These are phyloP conservation scores for Moringa oleifera DNA, from an alignment of 345 rosid genomes.

Conservation along the genomic window DNA sequence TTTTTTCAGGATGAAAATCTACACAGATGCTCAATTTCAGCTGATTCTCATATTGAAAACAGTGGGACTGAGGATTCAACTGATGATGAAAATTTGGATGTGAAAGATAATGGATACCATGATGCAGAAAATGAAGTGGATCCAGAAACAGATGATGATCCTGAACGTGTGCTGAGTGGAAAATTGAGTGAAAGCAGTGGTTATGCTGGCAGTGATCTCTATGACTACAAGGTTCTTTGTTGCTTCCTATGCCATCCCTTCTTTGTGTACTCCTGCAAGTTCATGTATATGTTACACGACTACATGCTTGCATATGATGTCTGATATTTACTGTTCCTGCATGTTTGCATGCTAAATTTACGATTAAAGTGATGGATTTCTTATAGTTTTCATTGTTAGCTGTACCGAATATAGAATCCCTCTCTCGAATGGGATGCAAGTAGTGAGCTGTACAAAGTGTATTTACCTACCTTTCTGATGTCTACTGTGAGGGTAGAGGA, in stretches of 20 bases:
- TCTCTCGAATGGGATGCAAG: background rate
- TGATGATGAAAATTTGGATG: slow-evolving; percentile 75
- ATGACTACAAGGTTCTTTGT: slow-evolving; percentile 77
- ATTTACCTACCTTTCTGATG: background rate
- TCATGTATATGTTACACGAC: background rate
- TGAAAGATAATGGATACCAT: slow-evolving; percentile 68
- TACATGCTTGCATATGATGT: background rate
- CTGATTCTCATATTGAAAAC: slow-evolving; percentile 81
- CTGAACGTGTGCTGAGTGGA: slow-evolving; percentile 70
- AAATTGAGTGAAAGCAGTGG: slow-evolving; percentile 93
- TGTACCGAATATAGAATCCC: background rate
- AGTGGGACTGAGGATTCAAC: slow-evolving; percentile 89
- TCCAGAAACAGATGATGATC: slow-evolving; percentile 75
- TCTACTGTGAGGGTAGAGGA: background rate
- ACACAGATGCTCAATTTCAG: slow-evolving; percentile 90
- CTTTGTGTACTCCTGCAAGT: slow-evolving; percentile 7
- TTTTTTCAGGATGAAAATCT: slow-evolving; percentile 86
- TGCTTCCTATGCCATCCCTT: slow-evolving; percentile 15
- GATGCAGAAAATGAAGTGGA: slow-evolving; percentile 90
- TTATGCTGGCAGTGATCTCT: slow-evolving; percentile 76
- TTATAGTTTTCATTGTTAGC: background rate
- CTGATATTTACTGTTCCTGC: background rate
- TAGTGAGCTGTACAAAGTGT: background rate
- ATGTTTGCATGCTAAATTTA: too few species aligned
- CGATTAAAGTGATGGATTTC: too few species aligned